Conservation (phyloP, 768 basidiomycete genomes). For the Candolleomyces aberdarensis region DNA sequence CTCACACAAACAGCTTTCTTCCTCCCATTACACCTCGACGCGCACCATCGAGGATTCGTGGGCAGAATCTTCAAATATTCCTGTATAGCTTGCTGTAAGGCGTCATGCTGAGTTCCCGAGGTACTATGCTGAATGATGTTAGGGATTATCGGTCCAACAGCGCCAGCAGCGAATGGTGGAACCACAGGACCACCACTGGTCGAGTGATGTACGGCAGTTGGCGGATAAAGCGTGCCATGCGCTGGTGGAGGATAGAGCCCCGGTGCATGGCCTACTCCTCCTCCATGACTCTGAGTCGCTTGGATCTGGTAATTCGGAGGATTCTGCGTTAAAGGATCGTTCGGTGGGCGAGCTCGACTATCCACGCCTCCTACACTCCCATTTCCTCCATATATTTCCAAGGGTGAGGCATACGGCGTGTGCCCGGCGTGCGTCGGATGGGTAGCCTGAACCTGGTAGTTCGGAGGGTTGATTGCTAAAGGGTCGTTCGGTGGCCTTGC, state of each 20-base stretch:
- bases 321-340: slow-evolving; percentile 1
- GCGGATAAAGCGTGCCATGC: background rate
- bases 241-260: background rate
- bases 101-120: too few relatives aligned
- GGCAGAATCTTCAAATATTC: background rate
- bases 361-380: too few relatives aligned
- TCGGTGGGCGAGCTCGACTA: background rate
- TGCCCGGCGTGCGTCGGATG: too few relatives aligned
- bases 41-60: slow-evolving; percentile 1
- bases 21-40: slow-evolving; percentile 69
- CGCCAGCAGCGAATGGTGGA: too few relatives aligned
- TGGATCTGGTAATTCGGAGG: slow-evolving; percentile 6
- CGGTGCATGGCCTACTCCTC: background rate
- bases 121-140: too few relatives aligned
- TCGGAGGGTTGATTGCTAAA: slow-evolving; percentile 2
- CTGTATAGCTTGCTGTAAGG: too few relatives aligned
- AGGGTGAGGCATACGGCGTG: too few relatives aligned
- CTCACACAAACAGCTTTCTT: slow-evolving; percentile 82
- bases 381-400: too few relatives aligned
- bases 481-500: slow-evolving; percentile 4
- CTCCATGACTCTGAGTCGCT: slow-evolving; percentile 3
- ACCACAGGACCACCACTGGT: too few relatives aligned
- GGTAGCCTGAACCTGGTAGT: slow-evolving; percentile 8
- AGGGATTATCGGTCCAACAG: too few relatives aligned
- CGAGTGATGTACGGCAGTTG: too few relatives aligned